phyloP scores from a whole-genome alignment of 345 rosid species.

The Brassica carinata region DNA sequence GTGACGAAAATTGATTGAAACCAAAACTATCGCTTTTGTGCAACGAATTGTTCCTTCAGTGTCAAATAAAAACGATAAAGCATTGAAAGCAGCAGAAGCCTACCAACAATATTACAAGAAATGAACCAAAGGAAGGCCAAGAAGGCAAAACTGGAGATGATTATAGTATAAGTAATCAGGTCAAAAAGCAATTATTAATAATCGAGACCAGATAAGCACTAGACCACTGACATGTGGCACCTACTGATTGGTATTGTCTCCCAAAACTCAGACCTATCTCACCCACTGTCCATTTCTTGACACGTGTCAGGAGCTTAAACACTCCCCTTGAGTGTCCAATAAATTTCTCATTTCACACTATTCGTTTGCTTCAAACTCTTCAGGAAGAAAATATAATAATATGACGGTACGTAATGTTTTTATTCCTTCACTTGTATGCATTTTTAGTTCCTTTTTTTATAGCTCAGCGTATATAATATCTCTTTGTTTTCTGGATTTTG shows the following conservation, averaged over 20 bases:
- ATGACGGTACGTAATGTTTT: conserved; percentile 36
- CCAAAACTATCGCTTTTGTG: conserved; percentile 26
- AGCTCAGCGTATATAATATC: not conserved
- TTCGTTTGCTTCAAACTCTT: conserved; percentile 1
- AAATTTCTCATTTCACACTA: conserved; percentile 17
- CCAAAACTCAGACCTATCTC: conserved; percentile 20
- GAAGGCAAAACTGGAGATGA: not conserved
- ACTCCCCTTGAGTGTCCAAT: conserved; percentile 6
- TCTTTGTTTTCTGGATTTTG: conserved; percentile 3
- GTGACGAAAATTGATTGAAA: conserved; percentile 24
- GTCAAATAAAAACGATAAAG: conserved; percentile 27
- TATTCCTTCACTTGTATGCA: not conserved
- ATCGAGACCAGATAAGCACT: conserved; percentile 48
- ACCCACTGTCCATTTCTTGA: conserved; percentile 36
- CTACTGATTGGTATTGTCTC: conserved; percentile 30
- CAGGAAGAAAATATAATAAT: conserved; percentile 16
- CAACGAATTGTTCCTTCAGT: conserved; percentile 14
- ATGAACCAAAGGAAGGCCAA: conserved; percentile 2
- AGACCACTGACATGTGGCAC: conserved; percentile 41
- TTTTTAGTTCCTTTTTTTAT: not conserved
- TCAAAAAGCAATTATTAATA: conserved; percentile 21
- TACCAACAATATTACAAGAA: conserved; percentile 32
- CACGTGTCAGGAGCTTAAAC: conserved; percentile 45
- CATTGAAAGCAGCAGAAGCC: conserved; percentile 33
- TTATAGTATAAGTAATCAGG: not conserved